Evolutionary conservation across 495 filamentous ascomycete genomes (phyloP).

Genomic region (Hypoxylon fuscum): DNA sequence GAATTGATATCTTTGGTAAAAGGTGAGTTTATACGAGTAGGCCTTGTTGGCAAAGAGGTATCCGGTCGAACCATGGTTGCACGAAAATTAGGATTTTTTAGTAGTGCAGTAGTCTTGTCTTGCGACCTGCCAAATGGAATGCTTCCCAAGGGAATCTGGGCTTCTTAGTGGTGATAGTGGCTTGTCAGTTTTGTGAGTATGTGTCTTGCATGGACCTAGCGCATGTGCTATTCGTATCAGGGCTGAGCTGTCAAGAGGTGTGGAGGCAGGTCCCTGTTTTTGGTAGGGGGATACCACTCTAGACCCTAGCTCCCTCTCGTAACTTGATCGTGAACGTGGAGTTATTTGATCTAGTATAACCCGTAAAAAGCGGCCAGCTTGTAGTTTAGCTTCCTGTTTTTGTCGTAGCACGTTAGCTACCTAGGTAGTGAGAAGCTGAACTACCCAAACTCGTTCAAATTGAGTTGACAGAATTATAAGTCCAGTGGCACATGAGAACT

Average conservation of each 20-base stretch:
- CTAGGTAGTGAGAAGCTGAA: neutral
- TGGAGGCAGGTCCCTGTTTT: slow-evolving; percentile 24
- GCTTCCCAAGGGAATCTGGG: slow-evolving; percentile 15
- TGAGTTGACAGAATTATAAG: slow-evolving; percentile 5
- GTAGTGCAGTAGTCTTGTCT: slow-evolving; percentile 22
- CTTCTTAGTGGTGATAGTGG: slow-evolving; percentile 14
- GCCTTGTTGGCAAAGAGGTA: slow-evolving; percentile 26
- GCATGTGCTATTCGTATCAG: slow-evolving; percentile 33
- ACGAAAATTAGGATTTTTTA: slow-evolving; percentile 16
- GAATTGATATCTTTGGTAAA: slow-evolving; percentile 12
- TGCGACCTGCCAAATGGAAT: slow-evolving; percentile 22
- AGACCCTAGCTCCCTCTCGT: slow-evolving; percentile 24
- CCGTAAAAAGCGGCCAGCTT: slow-evolving; percentile 21
- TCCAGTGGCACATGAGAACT: slow-evolving; percentile 8
- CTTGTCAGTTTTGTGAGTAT: slow-evolving; percentile 22
- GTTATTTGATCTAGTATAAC: slow-evolving; percentile 22
- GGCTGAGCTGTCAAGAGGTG: slow-evolving; percentile 17
- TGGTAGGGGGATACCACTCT: slow-evolving; percentile 22
- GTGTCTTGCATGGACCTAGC: slow-evolving; percentile 32
- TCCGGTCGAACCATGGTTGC: slow-evolving; percentile 35
- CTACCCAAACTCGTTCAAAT: slow-evolving; percentile 5
- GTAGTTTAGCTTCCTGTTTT: slow-evolving; percentile 14
- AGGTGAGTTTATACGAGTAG: slow-evolving; percentile 32
- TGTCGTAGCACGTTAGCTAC: neutral
- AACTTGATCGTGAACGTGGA: slow-evolving; percentile 11